Evolutionary conservation across 164 flowering plant species (phyloP).

Genomic region (Stephania japonica): DNA sequence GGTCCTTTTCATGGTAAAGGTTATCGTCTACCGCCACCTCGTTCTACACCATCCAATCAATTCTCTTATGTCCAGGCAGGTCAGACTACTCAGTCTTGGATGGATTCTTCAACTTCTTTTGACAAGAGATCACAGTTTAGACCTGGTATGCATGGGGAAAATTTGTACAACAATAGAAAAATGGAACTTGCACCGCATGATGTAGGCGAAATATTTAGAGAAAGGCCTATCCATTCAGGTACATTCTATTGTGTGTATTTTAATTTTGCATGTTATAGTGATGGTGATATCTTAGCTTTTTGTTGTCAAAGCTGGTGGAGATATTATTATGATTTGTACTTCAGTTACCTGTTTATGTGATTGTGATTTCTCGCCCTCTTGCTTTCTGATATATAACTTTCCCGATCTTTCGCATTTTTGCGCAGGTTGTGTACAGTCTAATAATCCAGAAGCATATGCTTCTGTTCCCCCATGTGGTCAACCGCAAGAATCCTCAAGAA

Average conservation of each 20-base stretch:
- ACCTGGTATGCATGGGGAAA: slow-evolving; percentile 36
- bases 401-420: slow-evolving; percentile 3
- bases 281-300: background rate
- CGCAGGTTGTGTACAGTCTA: slow-evolving; percentile 38
- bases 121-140: slow-evolving; percentile 31
- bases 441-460: slow-evolving; percentile 33
- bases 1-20: slow-evolving; percentile 32
- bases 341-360: no score
- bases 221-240: slow-evolving; percentile 51
- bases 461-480: slow-evolving; percentile 41
- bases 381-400: background rate
- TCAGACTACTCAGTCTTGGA: slow-evolving; percentile 40
- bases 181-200: slow-evolving; percentile 40
- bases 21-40: slow-evolving; percentile 66
- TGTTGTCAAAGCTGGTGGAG: background rate
- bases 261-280: background rate
- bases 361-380: background rate
- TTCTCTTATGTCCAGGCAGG: slow-evolving; percentile 65
- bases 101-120: slow-evolving; percentile 48
- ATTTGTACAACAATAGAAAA: slow-evolving; percentile 43
- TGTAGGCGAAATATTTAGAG: slow-evolving; percentile 48
- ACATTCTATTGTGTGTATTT: background rate
- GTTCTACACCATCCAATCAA: slow-evolving; percentile 60
- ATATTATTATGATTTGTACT: no score
- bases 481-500: slow-evolving; percentile 38